Evolutionary conservation across 2,329 filamentous ascomycete species (phyloP).

Genomic region (Aspergillus niger): DNA sequence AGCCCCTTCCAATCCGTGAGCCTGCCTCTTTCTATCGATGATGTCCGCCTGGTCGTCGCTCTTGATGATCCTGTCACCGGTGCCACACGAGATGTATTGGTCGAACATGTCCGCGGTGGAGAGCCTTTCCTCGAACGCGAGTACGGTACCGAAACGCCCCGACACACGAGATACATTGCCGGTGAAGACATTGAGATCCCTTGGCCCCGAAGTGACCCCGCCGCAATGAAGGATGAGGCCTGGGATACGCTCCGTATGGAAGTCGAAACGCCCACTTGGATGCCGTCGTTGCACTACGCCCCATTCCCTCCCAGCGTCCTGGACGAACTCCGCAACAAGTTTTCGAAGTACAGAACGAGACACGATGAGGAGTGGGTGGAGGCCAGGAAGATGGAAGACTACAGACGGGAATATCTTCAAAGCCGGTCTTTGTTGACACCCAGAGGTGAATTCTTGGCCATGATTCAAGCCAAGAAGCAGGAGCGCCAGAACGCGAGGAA

Average conservation of each 20-base stretch:
- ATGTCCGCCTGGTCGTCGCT: slow-evolving; percentile 80
- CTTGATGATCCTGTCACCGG: slow-evolving; percentile 68
- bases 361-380: slow-evolving; percentile 74
- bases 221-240: slow-evolving; percentile 56
- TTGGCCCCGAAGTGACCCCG: slow-evolving; percentile 65
- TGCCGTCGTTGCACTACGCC: slow-evolving; percentile 72
- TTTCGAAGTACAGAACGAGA: slow-evolving; percentile 76
- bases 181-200: slow-evolving; percentile 73
- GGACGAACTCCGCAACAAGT: slow-evolving; percentile 83
- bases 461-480: slow-evolving; percentile 38
- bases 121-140: slow-evolving; percentile 54
- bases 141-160: slow-evolving; percentile 46
- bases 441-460: slow-evolving; percentile 44
- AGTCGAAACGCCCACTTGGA: slow-evolving; percentile 73
- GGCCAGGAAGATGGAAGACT: slow-evolving; percentile 63
- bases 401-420: slow-evolving; percentile 48
- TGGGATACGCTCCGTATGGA: slow-evolving; percentile 74
- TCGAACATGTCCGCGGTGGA: slow-evolving; percentile 67
- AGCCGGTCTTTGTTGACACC: slow-evolving; percentile 52
- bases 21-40: slow-evolving; percentile 65
- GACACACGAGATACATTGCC: slow-evolving; percentile 60
- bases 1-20: slow-evolving; percentile 52
- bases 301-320: slow-evolving; percentile 79
- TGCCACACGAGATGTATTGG: slow-evolving; percentile 70
- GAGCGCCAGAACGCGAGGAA: slow-evolving; percentile 37